phyloP scores from a whole-genome alignment of 1,284 basidiomycete genomes.

The Ganoderma meredithae region DNA sequence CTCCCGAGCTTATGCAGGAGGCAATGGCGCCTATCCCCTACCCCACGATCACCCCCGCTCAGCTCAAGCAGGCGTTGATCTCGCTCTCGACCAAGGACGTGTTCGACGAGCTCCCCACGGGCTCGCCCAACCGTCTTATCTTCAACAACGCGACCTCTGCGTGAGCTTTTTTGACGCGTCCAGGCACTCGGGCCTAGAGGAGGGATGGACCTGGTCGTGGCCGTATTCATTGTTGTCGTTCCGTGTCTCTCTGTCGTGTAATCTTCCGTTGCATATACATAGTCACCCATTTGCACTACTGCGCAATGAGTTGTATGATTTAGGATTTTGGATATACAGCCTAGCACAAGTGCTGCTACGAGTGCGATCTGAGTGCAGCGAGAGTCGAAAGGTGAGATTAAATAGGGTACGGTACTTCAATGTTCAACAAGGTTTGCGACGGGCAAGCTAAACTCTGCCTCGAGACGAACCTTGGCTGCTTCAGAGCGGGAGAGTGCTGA shows the following conservation, averaged over 20 bases:
- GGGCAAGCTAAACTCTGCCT: background rate
- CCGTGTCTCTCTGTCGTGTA: constrained; percentile 3
- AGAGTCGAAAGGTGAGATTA: background rate
- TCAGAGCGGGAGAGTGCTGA: background rate
- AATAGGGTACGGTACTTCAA: background rate
- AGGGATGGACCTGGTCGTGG: background rate
- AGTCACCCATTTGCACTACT: constrained; percentile 13
- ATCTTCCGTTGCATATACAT: constrained; percentile 10
- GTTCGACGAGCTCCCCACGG: constrained; percentile 49
- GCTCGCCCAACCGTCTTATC: constrained; percentile 63
- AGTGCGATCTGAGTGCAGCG: background rate
- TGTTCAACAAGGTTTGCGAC: background rate
- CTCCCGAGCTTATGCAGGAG: constrained; percentile 52
- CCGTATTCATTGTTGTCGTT: constrained; percentile 1
- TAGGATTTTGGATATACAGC: constrained; percentile 6
- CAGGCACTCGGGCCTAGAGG: background rate
- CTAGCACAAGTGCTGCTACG: background rate
- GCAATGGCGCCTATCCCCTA: constrained; percentile 50
- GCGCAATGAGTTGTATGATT: constrained; percentile 11
- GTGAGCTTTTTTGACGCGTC: constrained; percentile 13
- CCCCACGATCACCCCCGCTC: constrained; percentile 55
- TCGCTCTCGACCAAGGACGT: constrained; percentile 57
- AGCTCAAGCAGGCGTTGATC: constrained; percentile 69
- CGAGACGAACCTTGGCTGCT: background rate
- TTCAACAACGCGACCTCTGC: constrained; percentile 62